Evolutionary conservation across 148 eudicot species (phyloP), one percentile per base, ranked within the genome.

Genomic region (Pharnaceum exiguum): DNA sequence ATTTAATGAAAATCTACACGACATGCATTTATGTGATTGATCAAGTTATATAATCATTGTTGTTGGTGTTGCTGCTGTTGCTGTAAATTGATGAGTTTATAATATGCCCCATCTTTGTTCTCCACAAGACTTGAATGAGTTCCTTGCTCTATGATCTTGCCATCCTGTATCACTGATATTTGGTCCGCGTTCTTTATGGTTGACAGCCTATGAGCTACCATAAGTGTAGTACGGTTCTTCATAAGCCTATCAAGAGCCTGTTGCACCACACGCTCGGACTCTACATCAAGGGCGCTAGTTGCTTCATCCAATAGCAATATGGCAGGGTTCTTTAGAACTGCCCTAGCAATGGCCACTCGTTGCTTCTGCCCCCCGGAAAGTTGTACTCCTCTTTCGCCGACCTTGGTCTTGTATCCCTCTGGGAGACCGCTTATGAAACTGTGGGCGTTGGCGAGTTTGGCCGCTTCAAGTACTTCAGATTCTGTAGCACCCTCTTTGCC

Each of bases 311-410:
- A 57, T 5, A 94, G 75, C 75, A 94, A 56, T 46, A 94, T 84
- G 24, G 72, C 78, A 0, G 96, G 96, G 48, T 94, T 86, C 36
- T 82, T 94, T 8, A 94, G 62, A 42, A 94, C 78, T 0, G 99
- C 99, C 63, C 99, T 73, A 4, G 99, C 96, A 7, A 94, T 94
- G 53, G 99, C 99, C 5, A 93, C 96, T 56, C 99, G 74, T 69
- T 93, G 99, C 77, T 89, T 93, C 36, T 93, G 99, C 3, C 99
- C 99, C 9, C 96, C 99, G 0, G 99, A 89, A n/a, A 94, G 76
- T 51, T 94, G 95, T 3, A 94, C 82, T 28, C 99, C 99, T 75
- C 96, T 61, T 39, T 94, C 95, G 3, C 99, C 99, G 7, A 94
- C 99, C 64, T 66, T 83, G 15, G 99, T 94, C 6, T 80, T 81